Evolutionary conservation across 306 rosid genomes (phyloP).

Genomic region (Quillaja saponaria): DNA sequence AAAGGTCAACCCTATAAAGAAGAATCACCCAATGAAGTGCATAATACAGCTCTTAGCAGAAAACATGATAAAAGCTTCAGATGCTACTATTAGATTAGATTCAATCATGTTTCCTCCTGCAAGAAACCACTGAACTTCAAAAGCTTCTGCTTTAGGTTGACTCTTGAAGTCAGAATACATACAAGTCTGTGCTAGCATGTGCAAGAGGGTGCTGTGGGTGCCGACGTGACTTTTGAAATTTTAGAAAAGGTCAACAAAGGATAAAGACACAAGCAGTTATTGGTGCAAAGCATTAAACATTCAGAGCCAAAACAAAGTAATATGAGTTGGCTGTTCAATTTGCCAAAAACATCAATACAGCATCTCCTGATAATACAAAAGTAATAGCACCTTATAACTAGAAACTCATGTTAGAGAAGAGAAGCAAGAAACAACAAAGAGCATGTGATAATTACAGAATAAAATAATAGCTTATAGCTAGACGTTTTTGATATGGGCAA

Average conservation of each 20-base stretch:
- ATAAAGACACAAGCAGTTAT: no score
- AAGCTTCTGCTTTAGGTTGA: conserved; percentile 16
- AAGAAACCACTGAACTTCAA: conserved; percentile 20
- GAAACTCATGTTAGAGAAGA: no score
- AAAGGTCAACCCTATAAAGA: conserved; percentile 88
- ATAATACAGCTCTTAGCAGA: conserved; percentile 35
- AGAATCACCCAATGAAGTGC: conserved; percentile 18
- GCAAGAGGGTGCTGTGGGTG: no score
- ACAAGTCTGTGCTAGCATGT: background rate
- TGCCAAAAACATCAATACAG: no score
- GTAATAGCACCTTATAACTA: background rate
- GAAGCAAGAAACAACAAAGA: no score
- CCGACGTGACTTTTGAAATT: no score
- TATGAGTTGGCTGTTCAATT: background rate
- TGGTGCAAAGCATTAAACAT: no score
- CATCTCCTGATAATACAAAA: background rate
- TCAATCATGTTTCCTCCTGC: conserved; percentile 8
- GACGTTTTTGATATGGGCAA: no score
- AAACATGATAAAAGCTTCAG: conserved; percentile 16
- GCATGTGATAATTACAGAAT: no score
- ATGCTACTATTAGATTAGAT: conserved; percentile 16
- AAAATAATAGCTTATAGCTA: no score
- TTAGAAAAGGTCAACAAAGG: no score
- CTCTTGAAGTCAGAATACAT: background rate
- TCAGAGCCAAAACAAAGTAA: background rate